Percentiles rank a stretch among this genome's conserved stretches.
These are phyloP conservation scores for Hymenoscyphus fraxineus DNA, from an alignment of 2,329 filamentous ascomycete genomes.

Conservation along the genomic window DNA sequence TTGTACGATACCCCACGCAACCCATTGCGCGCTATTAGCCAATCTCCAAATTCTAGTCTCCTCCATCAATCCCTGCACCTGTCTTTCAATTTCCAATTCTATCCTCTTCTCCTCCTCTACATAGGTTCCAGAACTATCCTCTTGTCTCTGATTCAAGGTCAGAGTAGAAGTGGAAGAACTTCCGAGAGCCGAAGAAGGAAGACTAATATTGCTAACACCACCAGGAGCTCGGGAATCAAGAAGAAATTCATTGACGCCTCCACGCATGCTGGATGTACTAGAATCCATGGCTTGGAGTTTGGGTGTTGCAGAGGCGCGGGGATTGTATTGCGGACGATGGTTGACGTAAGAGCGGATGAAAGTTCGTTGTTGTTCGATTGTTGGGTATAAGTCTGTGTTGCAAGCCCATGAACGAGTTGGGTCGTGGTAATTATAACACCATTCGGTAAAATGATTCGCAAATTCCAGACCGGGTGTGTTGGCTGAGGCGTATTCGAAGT, in stretches of 20 bases:
- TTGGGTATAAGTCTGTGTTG: constrained; percentile 70
- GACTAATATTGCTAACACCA: constrained; percentile 36
- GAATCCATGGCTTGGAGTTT: constrained; percentile 32
- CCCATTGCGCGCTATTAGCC: constrained; percentile 86
- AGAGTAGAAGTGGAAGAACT: constrained; percentile 6
- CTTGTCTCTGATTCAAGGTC: constrained; percentile 5
- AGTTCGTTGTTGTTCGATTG: constrained; percentile 71
- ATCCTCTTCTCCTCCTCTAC: constrained; percentile 56
- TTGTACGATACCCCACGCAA: constrained; percentile 95
- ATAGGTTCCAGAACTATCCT: constrained; percentile 31
- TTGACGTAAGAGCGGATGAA: constrained; percentile 85
- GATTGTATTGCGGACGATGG: constrained; percentile 67
- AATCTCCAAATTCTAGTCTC: constrained; percentile 83
- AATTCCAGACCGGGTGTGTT: constrained; percentile 87
- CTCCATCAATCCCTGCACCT: constrained; percentile 66
- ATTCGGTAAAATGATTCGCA: constrained; percentile 97
- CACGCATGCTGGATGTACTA: constrained; percentile 16
- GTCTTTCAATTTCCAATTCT: constrained; percentile 62
- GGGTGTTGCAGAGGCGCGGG: constrained; percentile 39
- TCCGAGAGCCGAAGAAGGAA: constrained; percentile 6
- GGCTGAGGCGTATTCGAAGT: constrained; percentile 94
- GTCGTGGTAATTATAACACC: constrained; percentile 97
- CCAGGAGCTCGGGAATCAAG: constrained; percentile 67
- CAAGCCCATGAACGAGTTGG: constrained; percentile 60
- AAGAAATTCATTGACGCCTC: constrained; percentile 55